phyloP scores from a whole-genome alignment of 306 rosid genomes.

The Rubus parviflorus region DNA sequence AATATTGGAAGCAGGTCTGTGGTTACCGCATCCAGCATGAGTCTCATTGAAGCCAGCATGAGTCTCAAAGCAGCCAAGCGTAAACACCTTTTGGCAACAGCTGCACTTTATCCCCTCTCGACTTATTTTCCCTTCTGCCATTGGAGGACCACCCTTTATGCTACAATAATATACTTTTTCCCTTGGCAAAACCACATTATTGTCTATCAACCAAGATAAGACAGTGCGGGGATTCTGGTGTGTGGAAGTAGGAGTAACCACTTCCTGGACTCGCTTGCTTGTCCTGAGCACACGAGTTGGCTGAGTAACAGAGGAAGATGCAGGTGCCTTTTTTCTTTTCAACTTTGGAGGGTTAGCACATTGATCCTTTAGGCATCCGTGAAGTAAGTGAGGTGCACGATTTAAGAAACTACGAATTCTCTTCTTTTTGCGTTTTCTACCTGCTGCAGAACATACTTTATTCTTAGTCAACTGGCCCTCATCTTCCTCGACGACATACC shows the following conservation, averaged over 20 bases:
- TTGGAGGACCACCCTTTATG: slow-evolving; percentile 26
- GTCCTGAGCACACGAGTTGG: slow-evolving; percentile 43
- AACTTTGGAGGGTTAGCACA: slow-evolving; percentile 26
- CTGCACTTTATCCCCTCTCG: slow-evolving; percentile 73
- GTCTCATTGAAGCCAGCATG: slow-evolving; percentile 54
- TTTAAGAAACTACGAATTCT: slow-evolving; percentile 14
- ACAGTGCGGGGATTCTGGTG: slow-evolving; percentile 58
- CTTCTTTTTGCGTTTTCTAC: slow-evolving; percentile 15
- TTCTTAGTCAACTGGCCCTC: slow-evolving; percentile 24
- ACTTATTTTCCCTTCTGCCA: slow-evolving; percentile 57
- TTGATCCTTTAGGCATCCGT: slow-evolving; percentile 26
- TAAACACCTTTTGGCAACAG: slow-evolving; percentile 57
- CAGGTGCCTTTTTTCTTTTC: slow-evolving; percentile 24
- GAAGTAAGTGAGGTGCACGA: slow-evolving; percentile 36
- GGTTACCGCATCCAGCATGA: slow-evolving; percentile 50
- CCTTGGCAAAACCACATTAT: slow-evolving; percentile 60
- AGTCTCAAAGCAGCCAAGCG: slow-evolving; percentile 46
- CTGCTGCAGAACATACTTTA: slow-evolving; percentile 13
- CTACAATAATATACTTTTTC: slow-evolving; percentile 51
- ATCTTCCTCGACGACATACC: slow-evolving; percentile 23
- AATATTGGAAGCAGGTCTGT: slow-evolving; percentile 52
- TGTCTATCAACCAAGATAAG: slow-evolving; percentile 84
- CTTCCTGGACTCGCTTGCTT: slow-evolving; percentile 57
- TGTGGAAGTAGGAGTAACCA: slow-evolving; percentile 36
- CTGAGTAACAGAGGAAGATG: slow-evolving; percentile 14